Conservation (phyloP, 2,329 filamentous ascomycete species). For the Chlorencoelia australis region DNA sequence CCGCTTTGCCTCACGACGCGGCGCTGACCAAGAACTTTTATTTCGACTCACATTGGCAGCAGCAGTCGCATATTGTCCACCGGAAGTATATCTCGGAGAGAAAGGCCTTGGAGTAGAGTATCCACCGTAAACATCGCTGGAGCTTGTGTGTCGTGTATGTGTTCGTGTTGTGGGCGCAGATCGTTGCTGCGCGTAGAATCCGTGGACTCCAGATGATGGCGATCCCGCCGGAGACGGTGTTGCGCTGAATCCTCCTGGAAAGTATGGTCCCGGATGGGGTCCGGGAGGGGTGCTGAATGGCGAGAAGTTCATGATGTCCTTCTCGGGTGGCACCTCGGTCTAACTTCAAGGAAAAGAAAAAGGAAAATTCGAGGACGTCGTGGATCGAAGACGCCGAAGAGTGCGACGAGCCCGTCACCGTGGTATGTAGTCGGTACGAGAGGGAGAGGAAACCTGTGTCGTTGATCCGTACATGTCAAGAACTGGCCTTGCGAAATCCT, state of each 20-base stretch:
- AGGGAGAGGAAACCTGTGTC: conserved; percentile 27
- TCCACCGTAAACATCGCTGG: conserved; percentile 23
- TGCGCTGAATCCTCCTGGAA: conserved; percentile 25
- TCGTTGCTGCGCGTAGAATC: conserved; percentile 21
- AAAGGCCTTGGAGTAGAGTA: conserved; percentile 20
- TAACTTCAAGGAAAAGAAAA: conserved; percentile 19
- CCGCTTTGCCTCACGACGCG: conserved; percentile 22
- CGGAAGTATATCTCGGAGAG: conserved; percentile 28
- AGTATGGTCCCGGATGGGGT: conserved; percentile 22
- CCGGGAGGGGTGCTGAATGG: conserved; percentile 23
- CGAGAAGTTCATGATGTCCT: conserved; percentile 25
- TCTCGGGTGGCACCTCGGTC: conserved; percentile 23
- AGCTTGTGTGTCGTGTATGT: conserved; percentile 25
- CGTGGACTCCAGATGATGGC: conserved; percentile 24
- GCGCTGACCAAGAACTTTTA: conserved; percentile 26
- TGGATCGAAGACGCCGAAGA: conserved; percentile 18
- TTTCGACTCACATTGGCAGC: conserved; percentile 31
- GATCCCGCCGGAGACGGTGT: conserved; percentile 26
- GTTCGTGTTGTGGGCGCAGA: conserved; percentile 21
- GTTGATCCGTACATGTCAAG: conserved; percentile 30
- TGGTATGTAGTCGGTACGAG: conserved; percentile 30
- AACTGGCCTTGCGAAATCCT: conserved; percentile 21
- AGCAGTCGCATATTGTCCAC: conserved; percentile 29
- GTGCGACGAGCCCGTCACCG: conserved; percentile 28
- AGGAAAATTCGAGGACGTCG: conserved; percentile 18